Conservation (phyloP, 805 yeast genomes). For the Saccharomycopsis sp. region DNA sequence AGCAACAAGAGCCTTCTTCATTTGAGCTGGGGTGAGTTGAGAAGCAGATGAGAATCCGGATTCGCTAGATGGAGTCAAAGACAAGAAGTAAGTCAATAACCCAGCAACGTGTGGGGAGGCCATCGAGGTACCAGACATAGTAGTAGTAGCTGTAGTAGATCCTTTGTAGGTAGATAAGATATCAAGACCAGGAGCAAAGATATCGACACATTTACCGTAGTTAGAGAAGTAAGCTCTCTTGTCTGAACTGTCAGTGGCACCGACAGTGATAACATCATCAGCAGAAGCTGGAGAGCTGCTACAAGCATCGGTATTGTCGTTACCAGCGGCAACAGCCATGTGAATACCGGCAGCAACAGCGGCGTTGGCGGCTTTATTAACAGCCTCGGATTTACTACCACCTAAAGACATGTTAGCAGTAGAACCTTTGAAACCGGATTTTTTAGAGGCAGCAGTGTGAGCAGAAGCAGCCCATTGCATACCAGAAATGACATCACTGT, state of each 20-base stretch:
- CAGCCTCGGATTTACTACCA: conserved; percentile 84
- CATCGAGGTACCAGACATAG: conserved; percentile 95
- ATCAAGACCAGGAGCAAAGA: conserved; percentile 94
- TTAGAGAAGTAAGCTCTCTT: conserved; percentile 92
- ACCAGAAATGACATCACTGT: conserved; percentile 58
- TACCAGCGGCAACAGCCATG: conserved; percentile 96
- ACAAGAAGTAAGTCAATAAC: conserved; percentile 78
- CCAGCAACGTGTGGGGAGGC: conserved; percentile 97
- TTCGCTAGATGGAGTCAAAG: conserved; percentile 71
- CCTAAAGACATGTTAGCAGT: conserved; percentile 92
- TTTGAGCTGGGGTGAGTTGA: conserved; percentile 60
- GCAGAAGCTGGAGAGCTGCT: conserved; percentile 88
- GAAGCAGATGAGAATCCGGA: conserved; percentile 44
- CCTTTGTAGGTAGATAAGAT: conserved; percentile 81
- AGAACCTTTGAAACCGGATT: conserved; percentile 64
- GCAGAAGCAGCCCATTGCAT: conserved; percentile 52
- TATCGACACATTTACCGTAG: conserved; percentile 92
- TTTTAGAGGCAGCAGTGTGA: conserved; percentile 36
- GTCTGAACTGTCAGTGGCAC: conserved; percentile 87
- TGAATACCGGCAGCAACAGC: conserved; percentile 85
- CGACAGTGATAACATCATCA: conserved; percentile 80
- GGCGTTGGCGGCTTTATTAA: conserved; percentile 83
- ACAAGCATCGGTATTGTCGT: conserved; percentile 91
- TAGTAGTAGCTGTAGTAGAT: conserved; percentile 66
- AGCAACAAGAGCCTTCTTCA: conserved; percentile 68